Conservation (phyloP, 2,329 filamentous ascomycete genomes). For the Fusarium abutilonis region DNA sequence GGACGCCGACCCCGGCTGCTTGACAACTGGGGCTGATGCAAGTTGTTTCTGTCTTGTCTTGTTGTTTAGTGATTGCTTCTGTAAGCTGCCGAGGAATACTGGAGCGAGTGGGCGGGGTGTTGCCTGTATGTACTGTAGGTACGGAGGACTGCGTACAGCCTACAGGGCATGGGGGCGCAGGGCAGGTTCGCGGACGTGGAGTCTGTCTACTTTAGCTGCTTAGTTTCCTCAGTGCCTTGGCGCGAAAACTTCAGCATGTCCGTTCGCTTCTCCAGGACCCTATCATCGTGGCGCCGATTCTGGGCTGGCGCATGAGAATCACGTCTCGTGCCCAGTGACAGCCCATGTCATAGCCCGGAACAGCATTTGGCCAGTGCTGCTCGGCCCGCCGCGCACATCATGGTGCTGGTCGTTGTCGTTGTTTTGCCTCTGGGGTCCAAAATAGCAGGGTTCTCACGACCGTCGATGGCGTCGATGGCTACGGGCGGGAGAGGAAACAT, state of each 20-base stretch:
- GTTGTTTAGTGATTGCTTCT: constrained; percentile 33
- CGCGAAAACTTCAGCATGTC: constrained; percentile 32
- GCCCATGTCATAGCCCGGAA: constrained; percentile 26
- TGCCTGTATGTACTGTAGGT: constrained; percentile 8
- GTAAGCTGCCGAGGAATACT: constrained; percentile 31
- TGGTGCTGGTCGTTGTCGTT: constrained; percentile 37
- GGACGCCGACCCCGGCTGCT: constrained; percentile 43
- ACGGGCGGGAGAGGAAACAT: constrained; percentile 47
- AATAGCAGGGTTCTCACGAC: constrained; percentile 36
- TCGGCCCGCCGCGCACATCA: constrained; percentile 44
- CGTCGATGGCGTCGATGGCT: constrained; percentile 45
- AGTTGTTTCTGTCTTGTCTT: constrained; percentile 29
- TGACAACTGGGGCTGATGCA: constrained; percentile 36
- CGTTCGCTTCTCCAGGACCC: constrained; percentile 33
- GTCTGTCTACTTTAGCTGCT: constrained; percentile 15
- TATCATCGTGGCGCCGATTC: constrained; percentile 41
- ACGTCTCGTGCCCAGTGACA: constrained; percentile 42
- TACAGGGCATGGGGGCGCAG: constrained; percentile 35
- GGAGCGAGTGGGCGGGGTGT: constrained; percentile 34
- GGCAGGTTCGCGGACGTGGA: constrained; percentile 23
- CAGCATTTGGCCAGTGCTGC: constrained; percentile 38
- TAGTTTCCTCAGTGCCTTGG: constrained; percentile 27
- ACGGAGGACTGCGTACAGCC: constrained; percentile 25
- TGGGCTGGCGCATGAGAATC: constrained; percentile 43
- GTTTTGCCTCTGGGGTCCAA: constrained; percentile 41